These are phyloP conservation scores for Saccharomycopsis hybrid DNA, from an alignment of 1,139 yeast species.

Conservation along the genomic window DNA sequence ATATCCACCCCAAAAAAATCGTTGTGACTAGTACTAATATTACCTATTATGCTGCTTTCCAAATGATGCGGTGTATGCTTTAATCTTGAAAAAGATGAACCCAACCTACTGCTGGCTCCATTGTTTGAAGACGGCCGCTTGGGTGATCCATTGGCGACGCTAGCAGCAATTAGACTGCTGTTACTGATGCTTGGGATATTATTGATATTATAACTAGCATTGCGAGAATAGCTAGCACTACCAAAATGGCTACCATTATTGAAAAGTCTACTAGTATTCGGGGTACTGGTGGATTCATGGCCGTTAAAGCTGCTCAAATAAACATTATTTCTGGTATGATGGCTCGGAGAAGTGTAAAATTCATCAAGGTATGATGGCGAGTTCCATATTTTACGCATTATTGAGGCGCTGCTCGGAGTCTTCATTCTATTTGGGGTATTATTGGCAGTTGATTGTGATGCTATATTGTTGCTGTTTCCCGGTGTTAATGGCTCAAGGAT, in stretches of 20 bases:
- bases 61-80: constrained; percentile 11
- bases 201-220: not conserved
- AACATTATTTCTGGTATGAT: constrained; percentile 20
- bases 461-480: constrained; percentile 22
- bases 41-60: constrained; percentile 25
- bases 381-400: constrained; percentile 48
- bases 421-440: constrained; percentile 23
- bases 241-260: too few relatives aligned
- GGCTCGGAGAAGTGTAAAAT: constrained; percentile 54
- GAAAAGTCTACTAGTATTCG: too few relatives aligned
- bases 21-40: constrained; percentile 18
- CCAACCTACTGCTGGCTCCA: too few relatives aligned
- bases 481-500: constrained; percentile 44
- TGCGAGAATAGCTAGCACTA: too few relatives aligned
- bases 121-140: not conserved
- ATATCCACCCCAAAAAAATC: constrained; percentile 54
- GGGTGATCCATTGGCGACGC: constrained; percentile 25
- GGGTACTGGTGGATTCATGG: too few relatives aligned
- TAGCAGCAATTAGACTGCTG: constrained; percentile 9
- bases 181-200: too few relatives aligned
- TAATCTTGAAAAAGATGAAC: not conserved
- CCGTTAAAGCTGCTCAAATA: not conserved
- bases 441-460: constrained; percentile 11
- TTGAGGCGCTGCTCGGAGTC: constrained; percentile 32
- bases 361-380: constrained; percentile 65